Conservation (phyloP, 2,329 filamentous ascomycete genomes). For the Leptosphaerulina australis region DNA sequence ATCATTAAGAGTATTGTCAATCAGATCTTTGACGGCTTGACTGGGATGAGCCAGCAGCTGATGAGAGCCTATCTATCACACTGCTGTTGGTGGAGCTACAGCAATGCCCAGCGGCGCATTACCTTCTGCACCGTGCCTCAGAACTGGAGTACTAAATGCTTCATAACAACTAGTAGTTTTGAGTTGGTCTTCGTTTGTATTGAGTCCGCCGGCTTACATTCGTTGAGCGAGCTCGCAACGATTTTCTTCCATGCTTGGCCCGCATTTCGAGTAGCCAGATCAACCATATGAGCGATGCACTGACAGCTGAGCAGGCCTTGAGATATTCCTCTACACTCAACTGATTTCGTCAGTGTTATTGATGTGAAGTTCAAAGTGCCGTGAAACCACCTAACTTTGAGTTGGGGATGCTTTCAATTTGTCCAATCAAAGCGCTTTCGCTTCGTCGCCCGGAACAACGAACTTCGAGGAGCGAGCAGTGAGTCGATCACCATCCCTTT, state of each 20-base stretch:
- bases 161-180: background rate
- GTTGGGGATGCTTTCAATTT: conserved; percentile 29
- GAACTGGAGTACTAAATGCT: background rate
- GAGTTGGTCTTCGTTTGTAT: background rate
- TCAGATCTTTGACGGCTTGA: conserved; percentile 73
- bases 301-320: conserved; percentile 22
- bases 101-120: conserved; percentile 40
- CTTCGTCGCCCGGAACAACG: conserved; percentile 6
- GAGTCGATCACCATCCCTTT: conserved; percentile 6
- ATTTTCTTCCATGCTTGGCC: conserved; percentile 22
- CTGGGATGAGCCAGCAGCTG: conserved; percentile 65
- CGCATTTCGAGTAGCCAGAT: background rate
- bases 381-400: background rate
- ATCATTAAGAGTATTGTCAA: conserved; percentile 81
- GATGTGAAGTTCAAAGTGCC: background rate
- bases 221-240: conserved; percentile 23
- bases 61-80: conserved; percentile 65
- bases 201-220: background rate
- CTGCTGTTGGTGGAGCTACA: conserved; percentile 51
- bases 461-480: conserved; percentile 7
- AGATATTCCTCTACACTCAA: no score
- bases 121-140: background rate
- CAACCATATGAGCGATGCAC: background rate
- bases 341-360: background rate
- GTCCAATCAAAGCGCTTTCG: conserved; percentile 27